A percentile compares a stretch with the other conserved stretches of the same genome.
Conservation (phyloP, 2,329 filamentous ascomycete species). For the Exophiala mesophila region DNA sequence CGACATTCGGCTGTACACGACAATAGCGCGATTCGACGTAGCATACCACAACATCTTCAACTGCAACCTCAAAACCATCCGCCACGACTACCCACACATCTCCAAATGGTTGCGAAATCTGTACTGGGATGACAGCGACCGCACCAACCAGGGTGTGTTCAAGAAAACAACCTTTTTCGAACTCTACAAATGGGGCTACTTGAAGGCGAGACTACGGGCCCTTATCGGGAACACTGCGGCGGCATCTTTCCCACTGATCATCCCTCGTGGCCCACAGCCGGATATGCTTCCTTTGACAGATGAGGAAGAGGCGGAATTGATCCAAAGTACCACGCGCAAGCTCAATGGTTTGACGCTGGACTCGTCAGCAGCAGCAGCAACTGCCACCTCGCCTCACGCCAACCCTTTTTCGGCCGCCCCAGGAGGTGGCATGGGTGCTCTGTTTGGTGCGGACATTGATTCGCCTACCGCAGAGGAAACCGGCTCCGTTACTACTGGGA, state of each 20-base stretch:
- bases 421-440: conserved; percentile 15
- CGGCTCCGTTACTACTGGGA: conserved; percentile 7
- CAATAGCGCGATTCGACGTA: conserved; percentile 62
- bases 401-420: conserved; percentile 21
- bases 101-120: conserved; percentile 44
- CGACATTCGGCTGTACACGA: conserved; percentile 67
- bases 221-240: conserved; percentile 11
- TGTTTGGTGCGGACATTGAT: conserved; percentile 19
- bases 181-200: conserved; percentile 27
- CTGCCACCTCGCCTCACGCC: conserved; percentile 1
- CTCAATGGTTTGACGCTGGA: conserved; percentile 12
- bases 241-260: conserved; percentile 14
- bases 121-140: conserved; percentile 43
- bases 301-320: conserved; percentile 23
- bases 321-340: conserved; percentile 12
- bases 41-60: conserved; percentile 81
- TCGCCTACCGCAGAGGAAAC: conserved; percentile 11
- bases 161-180: conserved; percentile 42
- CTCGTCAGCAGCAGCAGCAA: background rate
- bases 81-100: conserved; percentile 53
- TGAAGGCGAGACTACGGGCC: conserved; percentile 18
- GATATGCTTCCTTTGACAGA: conserved; percentile 24
- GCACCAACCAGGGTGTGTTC: conserved; percentile 40
- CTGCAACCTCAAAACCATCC: conserved; percentile 60
- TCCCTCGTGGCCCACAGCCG: conserved; percentile 23